phyloP scores from a whole-genome alignment of 352 stramenopile genomes.

The Blastocystis sp. region DNA sequence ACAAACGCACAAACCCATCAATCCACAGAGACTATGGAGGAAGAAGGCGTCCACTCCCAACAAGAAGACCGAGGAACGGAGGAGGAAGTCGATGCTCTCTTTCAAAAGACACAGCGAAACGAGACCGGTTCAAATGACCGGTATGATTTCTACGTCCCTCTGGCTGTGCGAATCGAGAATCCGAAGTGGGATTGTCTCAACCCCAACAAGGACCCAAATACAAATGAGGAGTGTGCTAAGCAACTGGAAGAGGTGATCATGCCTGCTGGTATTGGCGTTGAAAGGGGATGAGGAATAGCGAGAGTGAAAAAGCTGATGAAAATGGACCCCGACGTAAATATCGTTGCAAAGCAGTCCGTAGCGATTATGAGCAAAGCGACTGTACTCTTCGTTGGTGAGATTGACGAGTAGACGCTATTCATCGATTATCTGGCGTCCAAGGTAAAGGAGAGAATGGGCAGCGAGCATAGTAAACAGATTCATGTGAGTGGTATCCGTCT shows the following conservation, averaged over 20 bases:
- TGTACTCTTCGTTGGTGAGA: background rate
- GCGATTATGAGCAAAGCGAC: constrained; percentile 40
- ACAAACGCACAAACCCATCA: no score
- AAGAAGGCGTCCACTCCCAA: no score
- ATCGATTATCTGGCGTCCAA: constrained; percentile 14
- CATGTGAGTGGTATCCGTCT: background rate
- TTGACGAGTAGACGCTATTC: constrained; percentile 36
- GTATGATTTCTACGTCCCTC: constrained; percentile 29
- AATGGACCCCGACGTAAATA: constrained; percentile 48
- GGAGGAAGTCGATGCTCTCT: background rate
- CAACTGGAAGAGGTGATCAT: background rate
- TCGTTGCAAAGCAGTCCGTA: constrained; percentile 6
- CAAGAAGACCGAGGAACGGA: no score
- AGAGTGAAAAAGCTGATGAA: constrained; percentile 44
- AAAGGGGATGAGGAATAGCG: background rate
- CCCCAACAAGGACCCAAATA: background rate
- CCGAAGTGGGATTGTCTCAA: constrained; percentile 12
- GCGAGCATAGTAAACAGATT: background rate
- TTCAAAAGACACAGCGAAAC: background rate
- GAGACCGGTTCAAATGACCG: background rate
- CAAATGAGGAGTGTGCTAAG: background rate
- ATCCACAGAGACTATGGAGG: no score
- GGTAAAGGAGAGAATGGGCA: constrained; percentile 1
- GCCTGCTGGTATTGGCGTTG: background rate
- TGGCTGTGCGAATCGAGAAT: background rate